Percentiles rank a stretch among this genome's conserved stretches.
phyloP scores from a whole-genome alignment of 495 filamentous ascomycete species.

The Saxophila tyrrhenica region DNA sequence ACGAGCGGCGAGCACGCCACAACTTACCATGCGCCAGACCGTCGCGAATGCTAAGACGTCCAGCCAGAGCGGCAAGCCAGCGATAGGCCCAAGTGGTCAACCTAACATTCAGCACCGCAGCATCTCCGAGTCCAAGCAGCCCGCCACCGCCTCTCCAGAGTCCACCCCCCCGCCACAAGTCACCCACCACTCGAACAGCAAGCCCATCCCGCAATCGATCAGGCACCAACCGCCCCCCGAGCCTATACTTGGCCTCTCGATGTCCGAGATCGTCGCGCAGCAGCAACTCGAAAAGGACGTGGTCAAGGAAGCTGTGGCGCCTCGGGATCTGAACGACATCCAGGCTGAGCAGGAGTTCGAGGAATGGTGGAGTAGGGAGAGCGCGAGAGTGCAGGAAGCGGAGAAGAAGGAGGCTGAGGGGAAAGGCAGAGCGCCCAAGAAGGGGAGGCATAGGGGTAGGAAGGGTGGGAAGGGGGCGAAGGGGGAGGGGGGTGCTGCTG shows the following conservation, averaged over 20 bases:
- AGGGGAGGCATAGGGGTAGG: not conserved
- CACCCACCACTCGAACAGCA: constrained; percentile 8
- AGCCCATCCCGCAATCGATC: constrained; percentile 31
- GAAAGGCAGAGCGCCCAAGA: not conserved
- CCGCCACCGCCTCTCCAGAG: not conserved
- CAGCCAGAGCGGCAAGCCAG: constrained; percentile 25
- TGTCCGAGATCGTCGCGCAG: constrained; percentile 81
- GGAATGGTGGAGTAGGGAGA: constrained; percentile 96
- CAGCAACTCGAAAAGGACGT: constrained; percentile 76
- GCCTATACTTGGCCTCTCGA: constrained; percentile 52
- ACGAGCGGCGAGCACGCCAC: constrained; percentile 32
- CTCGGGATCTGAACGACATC: constrained; percentile 81
- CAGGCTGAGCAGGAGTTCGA: constrained; percentile 95
- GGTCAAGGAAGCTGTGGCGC: constrained; percentile 62
- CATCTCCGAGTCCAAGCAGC: constrained; percentile 9
- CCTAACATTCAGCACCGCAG: constrained; percentile 12
- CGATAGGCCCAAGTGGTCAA: constrained; percentile 17
- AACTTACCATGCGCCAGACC: constrained; percentile 54
- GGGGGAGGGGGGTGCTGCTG: not conserved
- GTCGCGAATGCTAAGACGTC: constrained; percentile 39
- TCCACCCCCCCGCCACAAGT: not conserved
- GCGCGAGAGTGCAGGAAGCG: constrained; percentile 45
- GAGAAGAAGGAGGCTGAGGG: not conserved
- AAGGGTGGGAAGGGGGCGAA: constrained; percentile 1
- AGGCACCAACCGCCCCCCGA: constrained; percentile 39